Evolutionary conservation across 2,329 filamentous ascomycete species (phyloP).

Genomic region (Colletotrichum horii): DNA sequence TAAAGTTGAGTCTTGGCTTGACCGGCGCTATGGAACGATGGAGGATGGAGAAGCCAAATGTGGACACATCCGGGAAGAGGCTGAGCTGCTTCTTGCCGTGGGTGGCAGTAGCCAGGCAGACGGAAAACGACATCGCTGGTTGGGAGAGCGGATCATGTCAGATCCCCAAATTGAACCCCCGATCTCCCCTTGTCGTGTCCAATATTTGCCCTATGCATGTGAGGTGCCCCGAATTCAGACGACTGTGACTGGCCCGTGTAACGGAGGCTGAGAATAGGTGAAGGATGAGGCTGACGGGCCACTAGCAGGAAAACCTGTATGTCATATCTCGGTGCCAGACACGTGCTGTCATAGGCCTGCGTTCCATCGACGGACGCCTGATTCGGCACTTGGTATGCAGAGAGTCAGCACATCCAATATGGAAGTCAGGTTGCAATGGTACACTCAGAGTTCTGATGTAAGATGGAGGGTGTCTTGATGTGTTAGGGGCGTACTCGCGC

Average conservation of each 20-base stretch:
- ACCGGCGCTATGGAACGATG: not conserved
- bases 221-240: not conserved
- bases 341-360: not conserved
- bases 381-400: not conserved
- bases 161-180: slow-evolving; percentile 9
- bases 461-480: not conserved
- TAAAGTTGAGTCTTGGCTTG: not conserved
- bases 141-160: not conserved
- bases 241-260: not conserved
- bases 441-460: not conserved
- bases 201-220: slow-evolving; percentile 1
- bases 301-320: not conserved
- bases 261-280: slow-evolving; percentile 10
- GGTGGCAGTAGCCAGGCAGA: slow-evolving; percentile 7
- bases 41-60: not conserved
- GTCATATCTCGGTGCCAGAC: not conserved
- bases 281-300: slow-evolving; percentile 15
- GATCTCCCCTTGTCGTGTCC: not conserved
- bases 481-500: not conserved
- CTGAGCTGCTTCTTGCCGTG: not conserved
- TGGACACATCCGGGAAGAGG: not conserved
- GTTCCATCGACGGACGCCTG: not conserved
- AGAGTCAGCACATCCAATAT: slow-evolving; percentile 2
- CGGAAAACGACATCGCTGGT: not conserved
- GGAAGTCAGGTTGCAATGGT: not conserved